Base-by-base conservation (phyloP, 2,329 filamentous ascomycete species). In the Blastomyces percursus region DNA sequence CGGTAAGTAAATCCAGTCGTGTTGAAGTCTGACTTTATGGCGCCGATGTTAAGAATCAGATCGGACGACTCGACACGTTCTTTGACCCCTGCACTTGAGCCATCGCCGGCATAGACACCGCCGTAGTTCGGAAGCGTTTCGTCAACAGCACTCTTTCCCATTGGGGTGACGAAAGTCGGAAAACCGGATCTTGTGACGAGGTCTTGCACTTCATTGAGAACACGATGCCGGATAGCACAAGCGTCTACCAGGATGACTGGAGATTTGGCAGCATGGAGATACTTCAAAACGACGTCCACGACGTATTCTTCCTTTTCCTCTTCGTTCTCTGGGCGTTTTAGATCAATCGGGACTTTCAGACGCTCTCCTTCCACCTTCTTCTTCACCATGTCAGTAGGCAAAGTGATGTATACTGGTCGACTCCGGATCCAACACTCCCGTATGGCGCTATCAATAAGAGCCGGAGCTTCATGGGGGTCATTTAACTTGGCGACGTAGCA, bases 91-190 rank as follows among this genome's bases (percentile, higher is more conserved):
- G 82, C 80, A 60, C 85, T 82, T 32, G 86, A 90, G 46, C 87
- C 89, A 64, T 82, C 81, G n/a, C 90, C 90, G 3, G 87, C 87
- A 72, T 94, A 94, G 6, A 95, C 88, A 65, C 91, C 91, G 35
- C 88, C 88, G 69, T 87, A 94, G 69, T 83, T 88, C 8, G 81
- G 77, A 54, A 88, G 81, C 4, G 82, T 83, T 74, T 95, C 90
- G 70, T 93, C 83, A 59, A 95, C 82, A 35, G 88, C 87, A 24
- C 89, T 84, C 77, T 94, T 95, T 51, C 90, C 90, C 87, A 94
- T 94, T 14, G 90, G 89, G 0, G 89, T 89, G 21, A 91, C 88
- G 68, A 93, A 93, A 0, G 89, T 86, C 5, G 91, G 90, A 6
- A 95, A 78, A 8, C 83, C 79, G 0, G 89, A 89, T 76, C 87